phyloP scores from a whole-genome alignment of 257 asterid genomes.

The Primulina eburnea region DNA sequence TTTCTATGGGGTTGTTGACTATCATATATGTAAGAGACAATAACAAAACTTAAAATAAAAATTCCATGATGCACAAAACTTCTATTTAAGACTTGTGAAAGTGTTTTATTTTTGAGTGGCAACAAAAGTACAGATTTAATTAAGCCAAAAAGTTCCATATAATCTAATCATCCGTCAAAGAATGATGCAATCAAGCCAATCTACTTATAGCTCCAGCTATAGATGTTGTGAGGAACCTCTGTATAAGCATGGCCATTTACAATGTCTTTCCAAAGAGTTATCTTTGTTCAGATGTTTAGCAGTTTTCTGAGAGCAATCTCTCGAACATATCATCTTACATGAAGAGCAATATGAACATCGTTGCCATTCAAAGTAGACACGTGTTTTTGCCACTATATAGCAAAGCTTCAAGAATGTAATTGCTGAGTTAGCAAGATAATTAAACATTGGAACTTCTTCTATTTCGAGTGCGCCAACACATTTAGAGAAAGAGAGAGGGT shows the following conservation, averaged over 20 bases:
- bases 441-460: slow-evolving; percentile 16
- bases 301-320: slow-evolving; percentile 13
- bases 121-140: slow-evolving; percentile 9
- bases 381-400: not conserved
- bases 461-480: slow-evolving; percentile 13
- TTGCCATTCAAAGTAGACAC: slow-evolving; percentile 1
- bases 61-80: not conserved
- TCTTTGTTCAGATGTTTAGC: slow-evolving; percentile 13
- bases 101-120: not conserved
- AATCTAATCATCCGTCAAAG: not conserved
- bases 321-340: slow-evolving; percentile 1
- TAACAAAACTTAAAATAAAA: slow-evolving; percentile 1
- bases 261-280: slow-evolving; percentile 5
- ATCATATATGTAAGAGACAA: not conserved
- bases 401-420: slow-evolving; percentile 5
- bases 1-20: not conserved
- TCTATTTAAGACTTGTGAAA: not conserved
- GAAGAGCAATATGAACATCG: not conserved
- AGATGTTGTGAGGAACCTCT: not conserved
- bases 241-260: not conserved
- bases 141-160: not conserved
- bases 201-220: not conserved
- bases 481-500: slow-evolving; percentile 18
- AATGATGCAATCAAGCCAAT: slow-evolving; percentile 4
- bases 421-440: slow-evolving; percentile 18